Percentiles rank a stretch among this genome's conserved stretches.
phyloP scores from a whole-genome alignment of 768 basidiomycete species.

The Scleroderma bovista region DNA sequence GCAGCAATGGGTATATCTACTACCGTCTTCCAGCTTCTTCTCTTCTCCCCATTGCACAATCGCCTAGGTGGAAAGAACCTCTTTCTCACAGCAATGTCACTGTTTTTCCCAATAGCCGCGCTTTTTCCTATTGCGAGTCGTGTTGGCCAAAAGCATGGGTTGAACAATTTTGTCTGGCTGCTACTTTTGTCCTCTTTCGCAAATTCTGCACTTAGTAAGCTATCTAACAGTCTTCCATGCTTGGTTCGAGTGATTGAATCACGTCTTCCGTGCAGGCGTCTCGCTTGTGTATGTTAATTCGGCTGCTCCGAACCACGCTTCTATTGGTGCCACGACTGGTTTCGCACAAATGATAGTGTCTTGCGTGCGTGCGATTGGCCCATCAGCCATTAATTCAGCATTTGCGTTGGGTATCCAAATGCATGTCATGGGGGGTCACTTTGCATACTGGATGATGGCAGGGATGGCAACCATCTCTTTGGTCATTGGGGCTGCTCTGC shows the following conservation, averaged over 20 bases:
- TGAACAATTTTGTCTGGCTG: conserved; percentile 28
- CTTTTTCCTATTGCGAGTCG: conserved; percentile 39
- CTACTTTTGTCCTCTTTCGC: conserved; percentile 36
- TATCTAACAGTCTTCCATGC: background rate
- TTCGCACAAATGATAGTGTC: conserved; percentile 42
- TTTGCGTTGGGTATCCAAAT: conserved; percentile 46
- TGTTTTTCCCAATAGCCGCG: conserved; percentile 55
- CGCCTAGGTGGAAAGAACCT: conserved; percentile 59
- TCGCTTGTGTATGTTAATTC: conserved; percentile 67
- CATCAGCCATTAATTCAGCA: conserved; percentile 53
- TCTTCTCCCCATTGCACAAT: conserved; percentile 58
- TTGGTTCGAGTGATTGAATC: conserved; percentile 3
- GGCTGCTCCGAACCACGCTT: conserved; percentile 58
- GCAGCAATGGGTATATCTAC: conserved; percentile 57
- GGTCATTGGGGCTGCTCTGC: conserved; percentile 28
- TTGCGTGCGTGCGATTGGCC: conserved; percentile 44
- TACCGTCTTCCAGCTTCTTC: conserved; percentile 59
- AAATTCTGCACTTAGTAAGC: conserved; percentile 52
- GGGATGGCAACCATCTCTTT: conserved; percentile 27
- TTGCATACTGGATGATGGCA: conserved; percentile 45
- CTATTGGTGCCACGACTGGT: conserved; percentile 73
- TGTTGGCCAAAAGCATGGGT: conserved; percentile 52
- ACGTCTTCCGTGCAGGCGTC: conserved; percentile 40
- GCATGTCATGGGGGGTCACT: conserved; percentile 47
- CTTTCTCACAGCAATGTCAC: conserved; percentile 40